These are phyloP conservation scores for Basidiobolus meristosporus DNA, from an alignment of 371 early-diverging fungal genomes.

Conservation along the genomic window DNA sequence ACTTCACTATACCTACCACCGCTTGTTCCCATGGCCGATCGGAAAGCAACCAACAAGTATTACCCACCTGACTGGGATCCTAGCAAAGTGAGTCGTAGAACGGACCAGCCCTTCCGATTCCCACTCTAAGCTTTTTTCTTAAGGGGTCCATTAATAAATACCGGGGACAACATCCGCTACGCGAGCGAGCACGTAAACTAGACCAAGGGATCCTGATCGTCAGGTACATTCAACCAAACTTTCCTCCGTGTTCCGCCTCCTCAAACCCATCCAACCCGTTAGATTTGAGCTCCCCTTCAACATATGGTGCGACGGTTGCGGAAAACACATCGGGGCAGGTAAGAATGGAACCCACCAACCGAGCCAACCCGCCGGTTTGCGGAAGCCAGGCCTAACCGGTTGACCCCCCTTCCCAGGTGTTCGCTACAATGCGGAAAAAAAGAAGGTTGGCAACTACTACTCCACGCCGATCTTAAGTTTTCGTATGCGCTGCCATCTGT, in stretches of 20 bases:
- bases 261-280: not conserved
- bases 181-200: slow-evolving; percentile 73
- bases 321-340: slow-evolving; percentile 72
- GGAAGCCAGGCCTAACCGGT: no score
- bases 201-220: slow-evolving; percentile 80
- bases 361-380: no score
- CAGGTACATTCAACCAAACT: slow-evolving; percentile 22
- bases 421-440: slow-evolving; percentile 89
- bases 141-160: slow-evolving; percentile 65
- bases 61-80: slow-evolving; percentile 56
- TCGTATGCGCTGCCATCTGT: slow-evolving; percentile 83
- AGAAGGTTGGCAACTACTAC: slow-evolving; percentile 73
- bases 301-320: slow-evolving; percentile 79
- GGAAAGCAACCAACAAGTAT: slow-evolving; percentile 28
- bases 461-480: slow-evolving; percentile 76
- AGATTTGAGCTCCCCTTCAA: slow-evolving; percentile 82
- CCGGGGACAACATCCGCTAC: slow-evolving; percentile 74
- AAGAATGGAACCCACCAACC: no score
- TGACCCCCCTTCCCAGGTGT: no score
- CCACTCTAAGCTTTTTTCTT: not conserved
- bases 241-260: not conserved
- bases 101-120: not conserved
- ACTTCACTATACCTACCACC: no score
- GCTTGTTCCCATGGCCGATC: slow-evolving; percentile 10
- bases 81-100: slow-evolving; percentile 19